These are phyloP conservation scores for Triticum aestivum DNA, from an alignment of 176 grass and related monocot genomes.

Conservation along the genomic window DNA sequence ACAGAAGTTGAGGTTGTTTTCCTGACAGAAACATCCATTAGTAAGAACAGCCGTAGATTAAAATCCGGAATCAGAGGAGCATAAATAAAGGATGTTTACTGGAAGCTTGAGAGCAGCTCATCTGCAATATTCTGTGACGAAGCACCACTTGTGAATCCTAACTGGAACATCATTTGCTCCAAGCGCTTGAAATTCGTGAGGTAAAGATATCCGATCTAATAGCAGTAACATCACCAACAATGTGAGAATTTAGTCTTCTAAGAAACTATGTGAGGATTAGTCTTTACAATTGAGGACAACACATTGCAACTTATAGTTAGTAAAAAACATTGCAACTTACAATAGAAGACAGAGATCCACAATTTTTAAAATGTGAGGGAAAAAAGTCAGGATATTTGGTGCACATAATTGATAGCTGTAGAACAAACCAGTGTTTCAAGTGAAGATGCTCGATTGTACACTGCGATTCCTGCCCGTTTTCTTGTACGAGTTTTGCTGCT, in stretches of 20 bases:
- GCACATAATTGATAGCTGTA: background rate
- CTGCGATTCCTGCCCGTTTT: constrained; percentile 81
- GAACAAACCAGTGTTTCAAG: constrained; percentile 84
- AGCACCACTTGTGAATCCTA: constrained; percentile 90
- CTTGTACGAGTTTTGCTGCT: constrained; percentile 89
- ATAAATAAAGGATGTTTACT: constrained; percentile 49
- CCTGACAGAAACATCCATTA: constrained; percentile 32
- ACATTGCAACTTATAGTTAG: background rate
- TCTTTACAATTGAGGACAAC: background rate
- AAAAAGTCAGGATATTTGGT: background rate
- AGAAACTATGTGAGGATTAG: background rate
- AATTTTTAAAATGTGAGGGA: background rate
- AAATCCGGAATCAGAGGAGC: background rate
- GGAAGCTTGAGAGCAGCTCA: constrained; percentile 55
- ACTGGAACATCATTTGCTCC: constrained; percentile 86
- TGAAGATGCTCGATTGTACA: constrained; percentile 92
- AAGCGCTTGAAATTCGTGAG: constrained; percentile 86
- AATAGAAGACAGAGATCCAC: background rate
- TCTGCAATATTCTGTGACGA: constrained; percentile 80
- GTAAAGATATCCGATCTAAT: constrained; percentile 91
- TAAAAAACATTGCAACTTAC: background rate
- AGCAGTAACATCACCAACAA: constrained; percentile 3
- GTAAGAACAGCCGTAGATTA: background rate
- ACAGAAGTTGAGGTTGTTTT: constrained; percentile 2
- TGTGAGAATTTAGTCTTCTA: background rate